Evolutionary conservation across 495 filamentous ascomycete genomes (phyloP).

Genomic region (Terfezia claveryi): DNA sequence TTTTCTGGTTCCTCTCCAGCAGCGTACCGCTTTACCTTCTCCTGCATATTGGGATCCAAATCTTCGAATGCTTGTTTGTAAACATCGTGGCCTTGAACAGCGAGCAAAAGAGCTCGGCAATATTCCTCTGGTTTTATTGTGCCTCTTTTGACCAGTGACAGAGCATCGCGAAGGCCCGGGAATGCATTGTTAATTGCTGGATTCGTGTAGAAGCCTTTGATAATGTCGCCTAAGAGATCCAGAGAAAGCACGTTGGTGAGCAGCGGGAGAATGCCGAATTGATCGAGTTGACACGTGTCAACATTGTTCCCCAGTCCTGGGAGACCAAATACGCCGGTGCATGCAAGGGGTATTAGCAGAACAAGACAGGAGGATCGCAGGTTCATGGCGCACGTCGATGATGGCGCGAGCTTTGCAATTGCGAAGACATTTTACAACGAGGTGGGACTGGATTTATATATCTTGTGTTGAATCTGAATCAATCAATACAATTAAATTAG

Average conservation of each 20-base stretch:
- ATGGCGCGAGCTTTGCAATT: too few relatives aligned
- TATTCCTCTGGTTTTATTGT: conserved; percentile 1
- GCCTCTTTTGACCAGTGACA: background rate
- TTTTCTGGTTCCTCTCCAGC: conserved; percentile 4
- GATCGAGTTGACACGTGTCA: too few relatives aligned
- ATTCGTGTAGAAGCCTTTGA: conserved; percentile 3
- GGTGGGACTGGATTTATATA: too few relatives aligned
- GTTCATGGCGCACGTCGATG: too few relatives aligned
- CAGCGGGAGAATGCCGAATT: too few relatives aligned
- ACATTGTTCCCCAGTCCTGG: too few relatives aligned
- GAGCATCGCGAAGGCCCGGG: conserved; percentile 4
- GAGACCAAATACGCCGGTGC: too few relatives aligned
- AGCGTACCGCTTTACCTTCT: conserved; percentile 7
- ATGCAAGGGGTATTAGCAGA: too few relatives aligned
- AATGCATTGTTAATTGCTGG: background rate
- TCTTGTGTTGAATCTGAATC: too few relatives aligned
- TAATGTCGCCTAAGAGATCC: conserved; percentile 7
- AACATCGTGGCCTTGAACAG: conserved; percentile 3
- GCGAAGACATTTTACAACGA: too few relatives aligned
- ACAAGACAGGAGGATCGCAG: too few relatives aligned
- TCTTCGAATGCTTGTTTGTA: conserved; percentile 3
- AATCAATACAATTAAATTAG: too few relatives aligned
- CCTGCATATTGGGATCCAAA: conserved; percentile 6
- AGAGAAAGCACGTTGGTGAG: background rate
- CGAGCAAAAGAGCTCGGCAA: conserved; percentile 3